Evolutionary conservation across 805 yeast genomes (phyloP), one percentile per base, ranked within the genome.

Genomic region (Priceomyces fermenticarens): DNA sequence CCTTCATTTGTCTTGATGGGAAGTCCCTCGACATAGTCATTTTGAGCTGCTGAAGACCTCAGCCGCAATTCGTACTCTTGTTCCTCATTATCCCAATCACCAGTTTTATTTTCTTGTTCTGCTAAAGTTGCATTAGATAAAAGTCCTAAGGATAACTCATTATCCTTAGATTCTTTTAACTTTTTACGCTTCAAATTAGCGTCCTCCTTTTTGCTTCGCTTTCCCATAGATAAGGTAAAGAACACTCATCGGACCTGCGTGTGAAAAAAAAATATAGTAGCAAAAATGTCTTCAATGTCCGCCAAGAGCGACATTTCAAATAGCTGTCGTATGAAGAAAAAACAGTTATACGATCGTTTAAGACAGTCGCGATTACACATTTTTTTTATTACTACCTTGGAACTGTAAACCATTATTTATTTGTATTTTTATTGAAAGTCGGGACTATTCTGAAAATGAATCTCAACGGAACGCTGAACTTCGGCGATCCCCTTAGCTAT

Each of bases 1-100:
- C 96, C 97, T 46, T 80, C 87, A 11, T 73, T 71, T 3, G 73
- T 68, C 53, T 84, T 85, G 40, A 90, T 86, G 0, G 98, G 98
- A 41, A 91, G 71, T 9, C 85, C 83, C 56, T 86, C 96, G 4
- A 75, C 72, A 10, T 35, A 25, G 11, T 35, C 30, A 11, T 6
- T n/a, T 25, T 30, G 11, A 11, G 29, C 15, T n/a, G 9, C 16
- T n/a, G 25, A 6, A 3, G 68, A 72, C 59, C 98, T 75, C 1
- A 97, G 95, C 41, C 58, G 64, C 48, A 72, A 62, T 57, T 90
- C 98, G 52, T 88, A 89, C 41, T 80, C 90, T 53, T 81, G 86
- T 52, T 87, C 95, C 43, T 77, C 83, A 42, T 83, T 75, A n/a
- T 81, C 88, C 84, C 83, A 80, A 42, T 73, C 67, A 11, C 47